These are phyloP conservation scores for Phoenix dactylifera DNA, from an alignment of 176 grass and related monocot genomes.

Conservation along the genomic window DNA sequence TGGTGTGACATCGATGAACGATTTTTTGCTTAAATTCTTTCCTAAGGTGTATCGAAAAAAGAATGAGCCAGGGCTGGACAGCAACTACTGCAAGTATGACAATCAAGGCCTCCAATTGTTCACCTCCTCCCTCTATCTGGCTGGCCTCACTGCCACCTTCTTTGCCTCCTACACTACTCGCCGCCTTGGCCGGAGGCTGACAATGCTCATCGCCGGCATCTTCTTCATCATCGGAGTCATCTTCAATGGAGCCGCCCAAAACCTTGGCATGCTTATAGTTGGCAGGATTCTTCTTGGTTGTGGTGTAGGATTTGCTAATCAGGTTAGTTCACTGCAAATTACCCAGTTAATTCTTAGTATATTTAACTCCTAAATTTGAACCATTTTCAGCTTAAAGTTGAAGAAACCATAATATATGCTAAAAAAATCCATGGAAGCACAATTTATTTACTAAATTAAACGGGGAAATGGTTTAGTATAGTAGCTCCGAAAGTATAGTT, in stretches of 20 bases:
- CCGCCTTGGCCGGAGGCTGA: constrained; percentile 18
- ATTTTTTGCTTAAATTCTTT: constrained; percentile 71
- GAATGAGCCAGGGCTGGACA: constrained; percentile 37
- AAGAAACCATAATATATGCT: not conserved
- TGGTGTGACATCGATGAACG: constrained; percentile 67
- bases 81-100: constrained; percentile 98
- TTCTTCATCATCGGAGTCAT: constrained; percentile 76
- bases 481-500: too few relatives aligned
- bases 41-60: constrained; percentile 62
- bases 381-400: constrained; percentile 1
- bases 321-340: constrained; percentile 27
- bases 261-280: constrained; percentile 77
- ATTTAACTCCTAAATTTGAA: not conserved
- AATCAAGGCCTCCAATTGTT: constrained; percentile 60
- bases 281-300: constrained; percentile 84
- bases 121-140: constrained; percentile 25
- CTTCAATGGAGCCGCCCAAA: constrained; percentile 59
- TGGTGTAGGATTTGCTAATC: constrained; percentile 84
- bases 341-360: not conserved
- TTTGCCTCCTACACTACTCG: constrained; percentile 24
- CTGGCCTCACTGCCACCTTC: constrained; percentile 20
- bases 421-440: too few relatives aligned
- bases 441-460: too few relatives aligned
- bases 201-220: constrained; percentile 15
- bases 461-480: too few relatives aligned